Base-by-base conservation (phyloP, 2,329 filamentous ascomycete genomes). In the Aspergillus neoniger region DNA sequence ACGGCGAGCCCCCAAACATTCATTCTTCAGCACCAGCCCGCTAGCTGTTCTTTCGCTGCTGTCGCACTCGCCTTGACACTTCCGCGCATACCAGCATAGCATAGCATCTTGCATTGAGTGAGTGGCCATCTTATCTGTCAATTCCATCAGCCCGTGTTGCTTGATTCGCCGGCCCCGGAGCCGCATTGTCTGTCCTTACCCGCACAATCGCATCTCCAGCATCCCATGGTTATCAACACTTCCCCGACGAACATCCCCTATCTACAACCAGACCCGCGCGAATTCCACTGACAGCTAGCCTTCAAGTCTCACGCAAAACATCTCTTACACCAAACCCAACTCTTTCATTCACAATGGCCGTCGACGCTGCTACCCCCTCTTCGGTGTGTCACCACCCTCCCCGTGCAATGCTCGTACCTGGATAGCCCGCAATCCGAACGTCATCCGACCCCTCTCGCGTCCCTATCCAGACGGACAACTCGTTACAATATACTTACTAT, bases 341-440 rank as follows among this genome's bases (percentile, higher is more conserved):
- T 23, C 39, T n/a, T 19, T 43, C 58, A 61, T 54, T 23, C 53
- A 71, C 63, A 72, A 76, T 76, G 73, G 69, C 70, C 65, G 68
- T 69, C 56, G 72, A 76, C 44, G 63, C 60, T 57, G 55, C 66
- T 55, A 60, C 72, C 61, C 63, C 66, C 53, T 58, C 65, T 49
- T 66, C 70, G 55, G 73, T 74, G 68, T 39, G 69, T 70, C 36
- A 52, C 58, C 57, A 48, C 17, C n/a, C n/a, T 15, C 14, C 21
- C 49, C 19, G 44, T 36, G 17, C 30, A 17, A 32, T 25, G n/a
- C 12, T 38, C 23, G 41, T 17, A 30, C 53, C 25, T 43, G 28
- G 17, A 58, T 58, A 39, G 58, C 55, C 52, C 19, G 49, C 63
- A 41, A 25, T 38, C 43, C 17, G 49, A 43, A 32, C 51, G 23